Conservation (phyloP, 495 filamentous ascomycete species). For the Penicillium pulvis region DNA sequence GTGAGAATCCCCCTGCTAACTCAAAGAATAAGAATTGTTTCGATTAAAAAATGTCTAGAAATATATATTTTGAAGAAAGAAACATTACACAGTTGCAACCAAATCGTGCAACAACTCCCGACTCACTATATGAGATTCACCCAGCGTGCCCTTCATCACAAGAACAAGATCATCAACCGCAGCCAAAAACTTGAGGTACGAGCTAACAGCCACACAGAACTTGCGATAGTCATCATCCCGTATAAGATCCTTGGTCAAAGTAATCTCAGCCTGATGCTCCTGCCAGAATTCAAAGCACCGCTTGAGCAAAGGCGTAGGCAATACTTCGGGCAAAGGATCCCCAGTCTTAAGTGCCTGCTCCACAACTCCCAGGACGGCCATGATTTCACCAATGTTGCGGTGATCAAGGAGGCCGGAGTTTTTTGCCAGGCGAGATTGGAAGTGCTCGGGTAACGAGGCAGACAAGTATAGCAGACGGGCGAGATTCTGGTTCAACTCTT, state of each 20-base stretch:
- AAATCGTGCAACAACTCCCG: slow-evolving; percentile 24
- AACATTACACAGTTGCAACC: not conserved
- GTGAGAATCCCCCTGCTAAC: too few species aligned
- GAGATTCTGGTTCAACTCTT: slow-evolving; percentile 38
- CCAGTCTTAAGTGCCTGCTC: slow-evolving; percentile 47
- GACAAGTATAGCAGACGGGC: slow-evolving; percentile 39
- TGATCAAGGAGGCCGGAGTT: slow-evolving; percentile 41
- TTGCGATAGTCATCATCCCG: slow-evolving; percentile 41
- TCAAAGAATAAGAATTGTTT: not conserved
- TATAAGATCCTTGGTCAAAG: slow-evolving; percentile 31
- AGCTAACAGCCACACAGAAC: slow-evolving; percentile 43
- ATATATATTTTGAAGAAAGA: not conserved
- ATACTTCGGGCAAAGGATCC: slow-evolving; percentile 43
- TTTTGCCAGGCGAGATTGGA: slow-evolving; percentile 31
- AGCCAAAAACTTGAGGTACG: slow-evolving; percentile 40
- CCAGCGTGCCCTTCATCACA: slow-evolving; percentile 43
- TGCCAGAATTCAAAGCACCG: slow-evolving; percentile 36
- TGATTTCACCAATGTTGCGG: slow-evolving; percentile 41
- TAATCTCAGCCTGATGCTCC: slow-evolving; percentile 23
- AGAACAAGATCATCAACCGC: slow-evolving; percentile 45
- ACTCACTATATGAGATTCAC: slow-evolving; percentile 44
- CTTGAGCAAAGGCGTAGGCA: slow-evolving; percentile 42
- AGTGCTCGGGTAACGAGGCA: slow-evolving; percentile 33
- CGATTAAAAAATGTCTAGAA: not conserved
- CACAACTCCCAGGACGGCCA: slow-evolving; percentile 42